Conservation (phyloP, 148 eudicot species). For the Cornus suecica region DNA sequence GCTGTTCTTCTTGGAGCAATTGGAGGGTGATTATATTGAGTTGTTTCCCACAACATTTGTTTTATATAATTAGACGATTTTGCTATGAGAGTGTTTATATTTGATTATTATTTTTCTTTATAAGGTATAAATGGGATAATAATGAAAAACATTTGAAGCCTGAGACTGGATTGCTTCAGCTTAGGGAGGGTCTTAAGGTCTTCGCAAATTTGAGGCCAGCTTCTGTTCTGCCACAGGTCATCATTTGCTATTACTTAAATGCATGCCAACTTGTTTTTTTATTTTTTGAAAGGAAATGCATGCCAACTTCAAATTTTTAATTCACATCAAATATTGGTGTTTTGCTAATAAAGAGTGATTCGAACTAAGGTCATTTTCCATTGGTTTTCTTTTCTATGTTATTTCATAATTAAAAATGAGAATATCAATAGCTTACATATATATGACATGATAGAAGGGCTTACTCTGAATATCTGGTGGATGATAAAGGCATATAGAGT, state of each 20-base stretch:
- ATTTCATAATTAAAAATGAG: background rate
- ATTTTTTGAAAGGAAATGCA: too few relatives aligned
- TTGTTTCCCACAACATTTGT: background rate
- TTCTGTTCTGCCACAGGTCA: conserved; percentile 86
- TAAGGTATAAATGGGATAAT: background rate
- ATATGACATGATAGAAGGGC: background rate
- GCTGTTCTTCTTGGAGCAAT: conserved; percentile 92
- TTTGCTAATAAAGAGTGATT: background rate
- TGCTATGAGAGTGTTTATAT: background rate
- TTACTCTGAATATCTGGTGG: background rate
- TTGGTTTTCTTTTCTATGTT: background rate
- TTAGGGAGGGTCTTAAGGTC: conserved; percentile 87
- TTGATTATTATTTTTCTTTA: background rate
- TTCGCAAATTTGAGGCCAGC: conserved; percentile 99
- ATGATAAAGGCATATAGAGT: background rate
- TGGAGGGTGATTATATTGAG: conserved; percentile 16
- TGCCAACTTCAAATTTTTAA: too few relatives aligned
- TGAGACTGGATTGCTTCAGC: conserved; percentile 96
- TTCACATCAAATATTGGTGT: too few relatives aligned
- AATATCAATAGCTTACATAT: background rate
- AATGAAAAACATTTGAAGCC: conserved; percentile 82
- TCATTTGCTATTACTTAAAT: background rate
- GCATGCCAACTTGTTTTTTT: background rate
- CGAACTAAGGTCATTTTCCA: background rate
- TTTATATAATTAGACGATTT: background rate